These are phyloP conservation scores for Diaporthe eres DNA, from an alignment of 2,329 filamentous ascomycete species.

Conservation along the genomic window DNA sequence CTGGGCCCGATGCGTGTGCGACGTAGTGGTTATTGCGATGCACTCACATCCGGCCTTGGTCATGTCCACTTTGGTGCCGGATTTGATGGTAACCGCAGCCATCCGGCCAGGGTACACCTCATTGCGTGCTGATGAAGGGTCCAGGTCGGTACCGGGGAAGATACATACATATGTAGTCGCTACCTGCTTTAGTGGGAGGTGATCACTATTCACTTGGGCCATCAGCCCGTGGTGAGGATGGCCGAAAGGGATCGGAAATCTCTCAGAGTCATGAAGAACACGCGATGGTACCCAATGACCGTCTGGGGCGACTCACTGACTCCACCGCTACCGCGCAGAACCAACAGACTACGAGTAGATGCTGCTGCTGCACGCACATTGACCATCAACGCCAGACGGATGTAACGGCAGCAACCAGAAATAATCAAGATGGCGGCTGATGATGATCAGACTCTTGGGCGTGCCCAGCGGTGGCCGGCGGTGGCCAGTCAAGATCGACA, in stretches of 20 bases:
- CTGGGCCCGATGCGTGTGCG: not conserved
- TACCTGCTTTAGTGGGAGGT: not conserved
- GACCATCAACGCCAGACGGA: not conserved
- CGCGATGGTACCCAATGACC: conserved; percentile 21
- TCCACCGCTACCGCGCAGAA: conserved; percentile 16
- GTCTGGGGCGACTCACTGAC: conserved; percentile 15
- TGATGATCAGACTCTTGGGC: conserved; percentile 2
- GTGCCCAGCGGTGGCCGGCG: not conserved
- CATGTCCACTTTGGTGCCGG: not conserved
- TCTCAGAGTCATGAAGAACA: conserved; percentile 15
- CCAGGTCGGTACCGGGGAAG: conserved; percentile 1
- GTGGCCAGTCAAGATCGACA: conserved; percentile 27
- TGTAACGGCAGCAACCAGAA: not conserved
- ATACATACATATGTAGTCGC: not conserved
- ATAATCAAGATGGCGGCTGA: conserved; percentile 1
- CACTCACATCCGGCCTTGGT: not conserved
- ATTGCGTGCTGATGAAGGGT: not conserved
- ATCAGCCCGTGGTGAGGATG: not conserved
- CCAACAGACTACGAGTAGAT: conserved; percentile 1
- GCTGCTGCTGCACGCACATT: not conserved
- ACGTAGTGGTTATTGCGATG: conserved; percentile 2
- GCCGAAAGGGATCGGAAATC: conserved; percentile 14
- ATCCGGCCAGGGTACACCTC: not conserved
- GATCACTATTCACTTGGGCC: conserved; percentile 6
- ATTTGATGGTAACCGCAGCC: not conserved